Conservation (phyloP, 805 yeast species). For the Ogataea henricii region DNA sequence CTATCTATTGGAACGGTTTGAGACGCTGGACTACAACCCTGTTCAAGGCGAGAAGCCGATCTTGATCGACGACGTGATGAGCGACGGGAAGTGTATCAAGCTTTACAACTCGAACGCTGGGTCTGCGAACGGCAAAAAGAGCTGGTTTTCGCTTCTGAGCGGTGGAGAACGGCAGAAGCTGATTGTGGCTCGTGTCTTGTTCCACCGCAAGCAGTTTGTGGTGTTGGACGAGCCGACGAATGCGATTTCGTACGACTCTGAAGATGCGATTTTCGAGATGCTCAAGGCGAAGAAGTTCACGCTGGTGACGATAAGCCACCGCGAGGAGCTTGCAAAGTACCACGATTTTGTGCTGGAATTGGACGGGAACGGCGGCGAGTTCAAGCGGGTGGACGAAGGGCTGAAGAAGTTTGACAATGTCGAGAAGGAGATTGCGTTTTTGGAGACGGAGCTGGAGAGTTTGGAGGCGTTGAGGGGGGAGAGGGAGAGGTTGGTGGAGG, state of each 20-base stretch:
- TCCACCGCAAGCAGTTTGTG: slow-evolving; percentile 78
- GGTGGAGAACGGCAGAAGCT: slow-evolving; percentile 97
- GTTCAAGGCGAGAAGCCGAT: slow-evolving; percentile 11
- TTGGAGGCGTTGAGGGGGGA: slow-evolving; percentile 63
- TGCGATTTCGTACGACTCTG: slow-evolving; percentile 88
- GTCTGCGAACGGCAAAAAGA: slow-evolving; percentile 32
- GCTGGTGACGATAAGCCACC: slow-evolving; percentile 77
- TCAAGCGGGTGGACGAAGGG: slow-evolving; percentile 35
- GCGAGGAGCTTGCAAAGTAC: slow-evolving; percentile 81
- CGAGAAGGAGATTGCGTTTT: slow-evolving; percentile 72
- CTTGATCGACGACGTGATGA: slow-evolving; percentile 29
- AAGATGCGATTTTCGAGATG: slow-evolving; percentile 79
- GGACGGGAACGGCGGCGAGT: slow-evolving; percentile 54
- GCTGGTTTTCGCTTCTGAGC: slow-evolving; percentile 86
- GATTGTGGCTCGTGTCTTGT: slow-evolving; percentile 82
- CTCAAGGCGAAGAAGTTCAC: slow-evolving; percentile 71
- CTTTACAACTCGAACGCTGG: slow-evolving; percentile 31
- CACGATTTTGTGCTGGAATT: slow-evolving; percentile 78
- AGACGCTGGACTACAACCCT: slow-evolving; percentile 49
- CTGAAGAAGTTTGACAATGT: slow-evolving; percentile 53
- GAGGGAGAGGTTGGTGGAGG: slow-evolving; percentile 54
- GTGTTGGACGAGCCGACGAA: slow-evolving; percentile 92
- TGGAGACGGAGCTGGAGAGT: slow-evolving; percentile 59
- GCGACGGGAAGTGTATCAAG: slow-evolving; percentile 28
- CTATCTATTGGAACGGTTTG: slow-evolving; percentile 70